Evolutionary conservation across 257 asterid species (phyloP).

Genomic region (Euphrasia confusa): DNA sequence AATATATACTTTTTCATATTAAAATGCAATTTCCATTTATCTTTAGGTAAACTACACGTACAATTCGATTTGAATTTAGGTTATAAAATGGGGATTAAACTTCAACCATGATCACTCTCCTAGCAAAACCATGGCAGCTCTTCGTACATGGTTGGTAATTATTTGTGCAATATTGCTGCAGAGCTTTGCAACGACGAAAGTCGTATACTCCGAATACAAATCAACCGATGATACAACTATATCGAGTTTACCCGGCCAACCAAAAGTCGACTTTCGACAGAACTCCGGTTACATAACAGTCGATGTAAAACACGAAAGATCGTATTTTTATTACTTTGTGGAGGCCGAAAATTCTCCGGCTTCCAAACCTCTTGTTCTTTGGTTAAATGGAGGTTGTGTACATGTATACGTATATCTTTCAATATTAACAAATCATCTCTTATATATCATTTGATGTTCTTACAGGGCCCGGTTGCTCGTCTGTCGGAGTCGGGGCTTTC

Average conservation of each 20-base stretch:
- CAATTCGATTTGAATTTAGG: too few species aligned
- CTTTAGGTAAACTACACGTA: too few species aligned
- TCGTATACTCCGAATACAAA: slow-evolving; percentile 15
- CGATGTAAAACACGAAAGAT: slow-evolving; percentile 39
- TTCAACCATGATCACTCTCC: too few species aligned
- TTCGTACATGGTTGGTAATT: slow-evolving; percentile 19
- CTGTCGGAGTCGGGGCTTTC: slow-evolving; percentile 60
- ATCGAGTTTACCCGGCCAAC: slow-evolving; percentile 48
- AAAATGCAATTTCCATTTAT: too few species aligned
- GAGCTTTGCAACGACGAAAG: slow-evolving; percentile 15
- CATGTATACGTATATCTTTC: background rate
- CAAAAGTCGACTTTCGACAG: slow-evolving; percentile 39
- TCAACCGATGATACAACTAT: slow-evolving; percentile 25
- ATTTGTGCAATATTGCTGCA: slow-evolving; percentile 19
- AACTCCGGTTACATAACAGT: slow-evolving; percentile 44
- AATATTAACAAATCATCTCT: background rate
- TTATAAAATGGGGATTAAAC: too few species aligned
- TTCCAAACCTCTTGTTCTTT: slow-evolving; percentile 68
- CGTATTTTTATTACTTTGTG: slow-evolving; percentile 57
- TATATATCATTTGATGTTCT: background rate
- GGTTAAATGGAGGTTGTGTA: slow-evolving; percentile 66
- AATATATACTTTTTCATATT: too few species aligned
- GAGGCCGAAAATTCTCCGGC: slow-evolving; percentile 50
- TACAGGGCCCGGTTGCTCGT: slow-evolving; percentile 63
- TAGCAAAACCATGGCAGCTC: slow-evolving; percentile 22